Conservation (phyloP, 2,329 filamentous ascomycete species). For the Tolypocladium cylindrosporum region DNA sequence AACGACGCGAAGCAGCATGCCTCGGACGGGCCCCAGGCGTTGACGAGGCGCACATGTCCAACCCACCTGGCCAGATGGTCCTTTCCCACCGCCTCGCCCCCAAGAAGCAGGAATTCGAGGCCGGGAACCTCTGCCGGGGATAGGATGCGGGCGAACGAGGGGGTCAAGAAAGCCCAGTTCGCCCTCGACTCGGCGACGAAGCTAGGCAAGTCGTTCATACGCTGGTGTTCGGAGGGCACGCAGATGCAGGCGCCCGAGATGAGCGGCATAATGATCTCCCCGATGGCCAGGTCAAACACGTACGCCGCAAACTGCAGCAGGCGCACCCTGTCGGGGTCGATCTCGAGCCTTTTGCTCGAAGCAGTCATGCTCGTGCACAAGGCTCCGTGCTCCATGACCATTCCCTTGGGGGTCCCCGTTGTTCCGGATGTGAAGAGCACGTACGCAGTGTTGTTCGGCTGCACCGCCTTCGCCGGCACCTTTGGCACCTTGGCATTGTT, state of each 20-base stretch:
- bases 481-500: no score
- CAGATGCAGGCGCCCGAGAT: constrained; percentile 3
- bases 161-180: constrained; percentile 2
- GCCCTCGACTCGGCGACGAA: constrained; percentile 1
- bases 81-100: constrained; percentile 1
- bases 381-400: constrained; percentile 6
- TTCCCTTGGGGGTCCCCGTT: constrained; percentile 9
- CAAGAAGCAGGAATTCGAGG: constrained; percentile 2
- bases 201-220: constrained; percentile 1
- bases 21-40: constrained; percentile 7
- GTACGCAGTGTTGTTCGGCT: neutral
- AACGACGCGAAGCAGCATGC: neutral
- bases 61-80: constrained; percentile 4
- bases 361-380: neutral
- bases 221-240: constrained; percentile 3
- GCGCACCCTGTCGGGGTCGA: neutral
- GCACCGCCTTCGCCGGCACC: neutral
- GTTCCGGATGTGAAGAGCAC: constrained; percentile 9
- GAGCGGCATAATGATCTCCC: constrained; percentile 3
- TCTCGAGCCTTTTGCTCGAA: neutral
- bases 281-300: constrained; percentile 4
- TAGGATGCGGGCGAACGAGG: constrained; percentile 1
- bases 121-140: constrained; percentile 1
- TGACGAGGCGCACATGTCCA: constrained; percentile 2
- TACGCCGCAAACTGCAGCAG: constrained; percentile 5